Evolutionary conservation across 1,139 yeast species (phyloP), one percentile per base, ranked within the genome.

Genomic region (Dujonia santamariae): DNA sequence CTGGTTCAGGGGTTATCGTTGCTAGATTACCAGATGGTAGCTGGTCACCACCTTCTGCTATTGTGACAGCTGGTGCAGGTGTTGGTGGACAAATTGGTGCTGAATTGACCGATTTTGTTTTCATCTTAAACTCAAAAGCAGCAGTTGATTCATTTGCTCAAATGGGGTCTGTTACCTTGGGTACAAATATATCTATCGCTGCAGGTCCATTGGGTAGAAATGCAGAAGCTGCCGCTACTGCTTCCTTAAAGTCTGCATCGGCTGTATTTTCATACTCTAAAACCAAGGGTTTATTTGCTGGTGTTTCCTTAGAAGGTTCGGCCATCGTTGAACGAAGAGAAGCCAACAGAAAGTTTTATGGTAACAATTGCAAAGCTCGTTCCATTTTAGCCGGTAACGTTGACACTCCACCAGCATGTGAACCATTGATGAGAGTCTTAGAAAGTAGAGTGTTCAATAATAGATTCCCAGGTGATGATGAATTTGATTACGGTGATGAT

Each of bases 21-120:
- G 96, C 97, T 5, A 71, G 97, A 42, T 71, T 92, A 35, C 94
- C 94, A 2, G 98, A 92, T 59, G 97, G 97, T 1, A 62, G 80
- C 1, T 92, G 98, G 98, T 87, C 97, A n/a, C 94, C 97, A 1
- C 98, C 98, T 2, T 83, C 96, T 3, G 98, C 97, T 7, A 84
- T 92, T 48, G 82, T 80, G 33, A 85, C 97, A 18, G 97, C 96
- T 1, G 98, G 98, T 48, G 97, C 97, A 3, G 97, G 98, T 52
- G 97, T 94, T 4, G 98, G 98, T 39, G 98, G 98, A 28, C 95
- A 88, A 63, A 78, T 92, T 46, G 98, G 98, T 27, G 94, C 96
- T 4, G 98, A 92, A 57, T 67, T 92, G 50, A 92, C 98, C 1
- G 98, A 92, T 64, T 92, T 92, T 59, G 97, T 92, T 28, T 92